Percentiles rank a stretch among this genome's conserved stretches.
Conservation (phyloP, 345 rosid genomes). For the Firmiana major region DNA sequence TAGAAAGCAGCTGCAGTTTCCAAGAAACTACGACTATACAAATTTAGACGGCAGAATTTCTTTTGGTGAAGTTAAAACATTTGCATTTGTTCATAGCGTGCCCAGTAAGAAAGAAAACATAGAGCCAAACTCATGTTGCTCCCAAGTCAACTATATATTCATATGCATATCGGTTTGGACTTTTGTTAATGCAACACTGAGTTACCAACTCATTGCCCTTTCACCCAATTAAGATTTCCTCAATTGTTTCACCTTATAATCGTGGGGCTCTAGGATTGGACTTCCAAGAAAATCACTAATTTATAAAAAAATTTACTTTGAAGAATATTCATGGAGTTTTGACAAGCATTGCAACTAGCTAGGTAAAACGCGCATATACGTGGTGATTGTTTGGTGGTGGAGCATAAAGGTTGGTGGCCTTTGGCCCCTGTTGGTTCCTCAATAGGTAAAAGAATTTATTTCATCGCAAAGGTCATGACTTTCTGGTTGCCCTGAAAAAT, state of each 20-base stretch:
- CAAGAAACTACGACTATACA: too few relatives aligned
- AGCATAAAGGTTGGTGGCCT: not conserved
- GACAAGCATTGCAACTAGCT: not conserved
- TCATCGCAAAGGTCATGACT: constrained; percentile 10
- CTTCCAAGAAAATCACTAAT: not conserved
- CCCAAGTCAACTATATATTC: not conserved
- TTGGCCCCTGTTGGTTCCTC: not conserved
- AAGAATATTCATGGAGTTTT: not conserved
- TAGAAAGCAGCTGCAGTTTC: too few relatives aligned
- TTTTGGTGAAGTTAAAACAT: not conserved
- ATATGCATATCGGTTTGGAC: not conserved
- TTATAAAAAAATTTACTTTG: not conserved
- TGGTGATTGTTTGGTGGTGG: not conserved
- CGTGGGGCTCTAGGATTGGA: not conserved
- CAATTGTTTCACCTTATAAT: not conserved
- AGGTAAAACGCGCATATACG: not conserved
- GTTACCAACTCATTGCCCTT: not conserved
- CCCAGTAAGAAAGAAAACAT: not conserved
- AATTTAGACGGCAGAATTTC: not conserved
- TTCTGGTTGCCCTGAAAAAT: constrained; percentile 29
- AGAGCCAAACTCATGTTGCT: not conserved
- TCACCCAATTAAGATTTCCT: not conserved
- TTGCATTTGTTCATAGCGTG: not conserved
- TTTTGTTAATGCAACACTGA: not conserved
- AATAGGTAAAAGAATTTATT: constrained; percentile 13